These are phyloP conservation scores for Grosmannia penicillata DNA, from an alignment of 2,329 filamentous ascomycete genomes.

Conservation along the genomic window DNA sequence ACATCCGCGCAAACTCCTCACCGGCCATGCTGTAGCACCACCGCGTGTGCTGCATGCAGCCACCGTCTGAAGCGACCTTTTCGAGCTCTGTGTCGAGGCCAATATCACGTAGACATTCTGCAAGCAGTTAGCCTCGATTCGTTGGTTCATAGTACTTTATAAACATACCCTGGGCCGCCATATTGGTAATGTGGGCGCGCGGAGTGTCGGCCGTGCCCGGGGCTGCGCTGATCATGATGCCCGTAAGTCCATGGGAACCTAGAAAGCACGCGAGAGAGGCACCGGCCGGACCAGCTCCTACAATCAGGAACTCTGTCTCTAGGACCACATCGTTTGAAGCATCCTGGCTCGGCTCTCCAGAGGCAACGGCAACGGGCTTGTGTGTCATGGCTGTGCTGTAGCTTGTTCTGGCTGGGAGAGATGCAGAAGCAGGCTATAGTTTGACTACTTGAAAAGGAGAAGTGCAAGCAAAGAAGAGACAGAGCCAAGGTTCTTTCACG, in stretches of 20 bases:
- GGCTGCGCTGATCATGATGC: constrained; percentile 35
- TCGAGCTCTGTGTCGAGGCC: constrained; percentile 27
- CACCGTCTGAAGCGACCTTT: constrained; percentile 20
- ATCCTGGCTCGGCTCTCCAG: too few species aligned
- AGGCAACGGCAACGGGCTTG: too few species aligned
- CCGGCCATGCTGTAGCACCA: constrained; percentile 38
- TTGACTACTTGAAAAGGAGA: too few species aligned
- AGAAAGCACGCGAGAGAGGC: constrained; percentile 39
- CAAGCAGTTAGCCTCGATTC: not conserved
- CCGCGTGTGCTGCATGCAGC: constrained; percentile 32
- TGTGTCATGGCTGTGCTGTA: too few species aligned
- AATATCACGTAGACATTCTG: constrained; percentile 37
- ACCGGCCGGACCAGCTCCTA: constrained; percentile 38
- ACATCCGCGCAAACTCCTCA: constrained; percentile 32
- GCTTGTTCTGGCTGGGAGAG: too few species aligned
- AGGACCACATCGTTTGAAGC: constrained; percentile 6
- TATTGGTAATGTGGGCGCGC: constrained; percentile 46
- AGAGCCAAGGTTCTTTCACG: too few species aligned
- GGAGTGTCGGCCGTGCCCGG: constrained; percentile 39
- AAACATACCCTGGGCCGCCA: constrained; percentile 30
- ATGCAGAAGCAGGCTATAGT: too few species aligned
- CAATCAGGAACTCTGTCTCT: constrained; percentile 31
- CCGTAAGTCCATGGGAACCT: constrained; percentile 31
- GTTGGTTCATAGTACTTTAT: not conserved
- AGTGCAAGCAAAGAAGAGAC: too few species aligned